phyloP scores from a whole-genome alignment of 75 land plant species.

The Pinus taeda region DNA sequence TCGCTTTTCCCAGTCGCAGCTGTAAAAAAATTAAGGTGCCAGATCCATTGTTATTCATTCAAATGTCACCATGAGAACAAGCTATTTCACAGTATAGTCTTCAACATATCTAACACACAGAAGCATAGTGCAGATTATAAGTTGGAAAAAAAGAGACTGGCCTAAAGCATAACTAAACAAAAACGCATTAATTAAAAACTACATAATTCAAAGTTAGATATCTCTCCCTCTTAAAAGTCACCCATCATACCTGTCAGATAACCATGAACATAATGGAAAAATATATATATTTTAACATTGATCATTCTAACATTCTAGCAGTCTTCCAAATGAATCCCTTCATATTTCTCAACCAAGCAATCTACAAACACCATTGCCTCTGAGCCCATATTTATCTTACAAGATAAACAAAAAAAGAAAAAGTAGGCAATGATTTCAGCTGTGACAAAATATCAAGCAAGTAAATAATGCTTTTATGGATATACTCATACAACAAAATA shows the following conservation, averaged over 20 bases:
- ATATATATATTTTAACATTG: too few relatives aligned
- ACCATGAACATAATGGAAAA: too few relatives aligned
- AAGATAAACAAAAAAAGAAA: not conserved
- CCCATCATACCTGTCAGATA: too few relatives aligned
- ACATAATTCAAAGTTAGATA: too few relatives aligned
- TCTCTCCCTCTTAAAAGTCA: too few relatives aligned
- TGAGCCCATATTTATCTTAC: too few relatives aligned
- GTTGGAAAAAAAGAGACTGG: not conserved
- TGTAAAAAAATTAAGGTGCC: conserved; percentile 26
- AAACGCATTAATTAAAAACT: not conserved
- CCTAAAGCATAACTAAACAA: not conserved
- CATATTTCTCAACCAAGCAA: too few relatives aligned
- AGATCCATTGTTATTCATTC: not conserved
- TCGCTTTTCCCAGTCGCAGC: conserved; percentile 85
- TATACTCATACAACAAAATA: too few relatives aligned
- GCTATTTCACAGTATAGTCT: not conserved
- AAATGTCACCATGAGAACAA: not conserved
- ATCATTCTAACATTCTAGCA: too few relatives aligned
- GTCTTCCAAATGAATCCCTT: too few relatives aligned
- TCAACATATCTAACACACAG: not conserved
- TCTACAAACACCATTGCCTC: too few relatives aligned
- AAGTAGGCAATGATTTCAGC: not conserved
- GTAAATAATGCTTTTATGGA: not conserved
- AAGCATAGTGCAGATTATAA: not conserved
- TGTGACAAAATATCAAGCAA: not conserved